Evolutionary conservation across 371 early-diverging fungal species (phyloP), one percentile per base, ranked within the genome.

Genomic region (Massospora cicadina): DNA sequence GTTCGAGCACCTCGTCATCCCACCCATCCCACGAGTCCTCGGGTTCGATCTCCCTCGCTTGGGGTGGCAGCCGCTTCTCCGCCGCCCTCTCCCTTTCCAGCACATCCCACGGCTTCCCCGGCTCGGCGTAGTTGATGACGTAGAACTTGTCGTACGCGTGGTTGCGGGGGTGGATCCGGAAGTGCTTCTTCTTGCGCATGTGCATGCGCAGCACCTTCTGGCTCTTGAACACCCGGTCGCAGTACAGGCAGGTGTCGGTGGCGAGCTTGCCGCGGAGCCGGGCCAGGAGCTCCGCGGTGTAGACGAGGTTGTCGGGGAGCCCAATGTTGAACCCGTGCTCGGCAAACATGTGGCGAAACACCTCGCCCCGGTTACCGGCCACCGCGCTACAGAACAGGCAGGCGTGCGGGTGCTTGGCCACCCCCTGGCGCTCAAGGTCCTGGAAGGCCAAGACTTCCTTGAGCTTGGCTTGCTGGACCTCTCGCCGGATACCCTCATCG

Each of bases 121-220:
- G 90, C 69, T 94, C 91, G 64, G 87, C 67, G 66, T 93, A 95
- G 69, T 96, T 96, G 71, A 93, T 85, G n/a, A 96, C 83, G 70
- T 94, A 97, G 73, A 90, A 95, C 33, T 88, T 82, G 72, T 97
- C 97, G 64, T 95, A 97, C 33, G 85, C 78, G 65, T 85, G 81
- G 73, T 94, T 94, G 55, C 83, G 82, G 25, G 93, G 78, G 64
- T 86, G 86, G 73, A 95, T 91, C 77, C 90, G 89, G 75, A 95
- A 95, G 72, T 95, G 95, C 79, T 92, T 94, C 87, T 96, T 97
- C 78, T 97, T 97, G 69, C 95, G 86, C 95, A 97, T 93, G 67
- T 97, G 97, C 72, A 91, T 90, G 63, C 95, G 84, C 62, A 97
- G 78, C 10, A 91, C 91, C 0, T 89, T 84, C 3, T 84, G 77